Percentiles rank a stretch among this genome's conserved stretches.
phyloP scores from a whole-genome alignment of 345 rosid genomes.

The Capsella bursapastoris region DNA sequence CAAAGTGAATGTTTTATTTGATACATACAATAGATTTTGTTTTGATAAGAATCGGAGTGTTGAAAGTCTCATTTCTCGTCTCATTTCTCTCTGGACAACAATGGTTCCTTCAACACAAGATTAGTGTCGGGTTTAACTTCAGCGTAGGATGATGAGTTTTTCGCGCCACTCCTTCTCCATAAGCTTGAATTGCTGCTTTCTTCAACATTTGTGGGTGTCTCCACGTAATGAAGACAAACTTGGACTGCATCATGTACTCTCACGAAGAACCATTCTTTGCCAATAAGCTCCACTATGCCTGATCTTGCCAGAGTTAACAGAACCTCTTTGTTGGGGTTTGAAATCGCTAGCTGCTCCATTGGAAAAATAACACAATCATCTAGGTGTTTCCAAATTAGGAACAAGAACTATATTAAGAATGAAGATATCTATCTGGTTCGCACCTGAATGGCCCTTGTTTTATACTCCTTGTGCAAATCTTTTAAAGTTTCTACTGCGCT shows the following conservation, averaged over 20 bases:
- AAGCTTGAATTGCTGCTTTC: constrained; percentile 36
- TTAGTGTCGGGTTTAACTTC: constrained; percentile 56
- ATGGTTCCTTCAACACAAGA: constrained; percentile 58
- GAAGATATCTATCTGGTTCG: constrained; percentile 1
- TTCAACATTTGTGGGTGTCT: constrained; percentile 42
- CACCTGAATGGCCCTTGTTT: constrained; percentile 83
- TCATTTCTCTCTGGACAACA: constrained; percentile 47
- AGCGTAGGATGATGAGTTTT: constrained; percentile 25
- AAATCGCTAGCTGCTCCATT: constrained; percentile 68
- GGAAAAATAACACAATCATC: background rate
- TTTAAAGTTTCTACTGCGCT: constrained; percentile 92
- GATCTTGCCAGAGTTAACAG: constrained; percentile 70
- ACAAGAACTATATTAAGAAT: background rate
- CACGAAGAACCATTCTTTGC: constrained; percentile 92
- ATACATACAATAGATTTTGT: background rate
- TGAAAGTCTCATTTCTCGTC: constrained; percentile 13
- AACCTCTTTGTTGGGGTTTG: constrained; percentile 84
- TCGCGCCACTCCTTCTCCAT: constrained; percentile 51
- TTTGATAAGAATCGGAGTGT: background rate
- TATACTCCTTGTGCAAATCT: constrained; percentile 83
- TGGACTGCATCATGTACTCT: constrained; percentile 95
- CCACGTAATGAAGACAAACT: constrained; percentile 82
- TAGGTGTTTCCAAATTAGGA: background rate
- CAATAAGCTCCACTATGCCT: constrained; percentile 75
- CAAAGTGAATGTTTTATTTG: background rate